Evolutionary conservation across 1,139 yeast genomes (phyloP).

Genomic region (Blastobotrys proliferans): DNA sequence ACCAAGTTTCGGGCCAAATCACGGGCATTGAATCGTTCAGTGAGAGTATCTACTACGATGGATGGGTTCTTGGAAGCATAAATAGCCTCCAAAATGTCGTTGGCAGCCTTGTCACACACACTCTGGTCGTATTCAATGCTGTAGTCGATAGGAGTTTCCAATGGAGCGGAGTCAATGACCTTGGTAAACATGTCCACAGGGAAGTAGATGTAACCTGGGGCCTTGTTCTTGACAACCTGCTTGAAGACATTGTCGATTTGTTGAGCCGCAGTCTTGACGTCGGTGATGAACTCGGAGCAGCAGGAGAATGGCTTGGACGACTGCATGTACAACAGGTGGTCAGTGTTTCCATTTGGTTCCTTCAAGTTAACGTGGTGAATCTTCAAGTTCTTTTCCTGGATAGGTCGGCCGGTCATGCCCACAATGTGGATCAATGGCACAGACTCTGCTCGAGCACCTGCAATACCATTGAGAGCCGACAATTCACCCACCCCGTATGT

Average conservation of each 20-base stretch:
- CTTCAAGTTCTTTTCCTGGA: constrained; percentile 37
- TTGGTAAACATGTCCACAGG: constrained; percentile 65
- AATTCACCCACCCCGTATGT: constrained; percentile 75
- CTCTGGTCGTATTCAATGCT: constrained; percentile 27
- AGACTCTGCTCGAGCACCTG: constrained; percentile 67
- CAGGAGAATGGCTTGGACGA: constrained; percentile 60
- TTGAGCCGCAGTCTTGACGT: constrained; percentile 47
- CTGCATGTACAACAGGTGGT: constrained; percentile 61
- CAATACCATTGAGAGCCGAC: constrained; percentile 61
- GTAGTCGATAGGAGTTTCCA: constrained; percentile 30
- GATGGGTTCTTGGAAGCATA: constrained; percentile 56
- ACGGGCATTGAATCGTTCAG: constrained; percentile 51
- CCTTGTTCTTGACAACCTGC: constrained; percentile 51
- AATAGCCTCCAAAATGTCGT: constrained; percentile 46
- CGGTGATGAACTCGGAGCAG: constrained; percentile 51
- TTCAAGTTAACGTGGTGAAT: constrained; percentile 72
- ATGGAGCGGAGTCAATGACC: constrained; percentile 33
- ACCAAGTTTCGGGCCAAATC: constrained; percentile 45
- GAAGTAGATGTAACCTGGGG: constrained; percentile 76
- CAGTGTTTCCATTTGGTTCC: constrained; percentile 38
- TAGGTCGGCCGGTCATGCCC: constrained; percentile 59
- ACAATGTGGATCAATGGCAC: constrained; percentile 63
- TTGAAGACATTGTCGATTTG: constrained; percentile 63
- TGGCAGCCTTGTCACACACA: constrained; percentile 40
- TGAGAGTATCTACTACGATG: constrained; percentile 60